Percentiles rank a stretch among this genome's conserved stretches.
Conservation (phyloP, 164 flowering plant species). For the Amborella trichopoda region DNA sequence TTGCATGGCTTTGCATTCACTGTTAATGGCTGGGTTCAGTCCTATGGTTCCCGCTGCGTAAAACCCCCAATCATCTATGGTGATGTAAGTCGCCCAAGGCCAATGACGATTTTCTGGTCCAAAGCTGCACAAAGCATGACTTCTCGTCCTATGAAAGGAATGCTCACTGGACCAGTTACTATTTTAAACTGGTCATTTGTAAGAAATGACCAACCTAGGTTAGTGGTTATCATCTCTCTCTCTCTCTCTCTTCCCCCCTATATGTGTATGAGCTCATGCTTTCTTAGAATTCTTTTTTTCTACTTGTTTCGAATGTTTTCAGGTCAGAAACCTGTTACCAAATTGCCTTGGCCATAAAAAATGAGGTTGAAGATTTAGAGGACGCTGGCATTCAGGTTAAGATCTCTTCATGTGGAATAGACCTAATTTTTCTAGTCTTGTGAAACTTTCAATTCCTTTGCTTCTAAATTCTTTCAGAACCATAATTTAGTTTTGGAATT, state of each 20-base stretch:
- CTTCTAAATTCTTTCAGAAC: too few relatives aligned
- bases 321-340: conserved; percentile 43
- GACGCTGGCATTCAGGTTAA: conserved; percentile 26
- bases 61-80: conserved; percentile 77
- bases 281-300: too few relatives aligned
- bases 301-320: too few relatives aligned
- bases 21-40: conserved; percentile 72
- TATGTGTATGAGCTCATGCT: too few relatives aligned
- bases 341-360: conserved; percentile 44
- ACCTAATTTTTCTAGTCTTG: too few relatives aligned
- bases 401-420: too few relatives aligned
- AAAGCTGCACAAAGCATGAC: conserved; percentile 62
- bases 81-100: conserved; percentile 68
- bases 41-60: conserved; percentile 73
- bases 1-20: conserved; percentile 60
- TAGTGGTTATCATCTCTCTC: too few relatives aligned
- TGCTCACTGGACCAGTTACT: conserved; percentile 80
- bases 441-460: too few relatives aligned
- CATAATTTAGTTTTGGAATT: too few relatives aligned
- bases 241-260: too few relatives aligned
- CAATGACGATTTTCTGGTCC: conserved; percentile 81
- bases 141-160: conserved; percentile 65
- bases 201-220: conserved; percentile 62
- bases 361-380: conserved; percentile 44
- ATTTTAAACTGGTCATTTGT: conserved; percentile 78